Conservation (phyloP, 1,284 basidiomycete genomes). For the Malassezia slooffiae region DNA sequence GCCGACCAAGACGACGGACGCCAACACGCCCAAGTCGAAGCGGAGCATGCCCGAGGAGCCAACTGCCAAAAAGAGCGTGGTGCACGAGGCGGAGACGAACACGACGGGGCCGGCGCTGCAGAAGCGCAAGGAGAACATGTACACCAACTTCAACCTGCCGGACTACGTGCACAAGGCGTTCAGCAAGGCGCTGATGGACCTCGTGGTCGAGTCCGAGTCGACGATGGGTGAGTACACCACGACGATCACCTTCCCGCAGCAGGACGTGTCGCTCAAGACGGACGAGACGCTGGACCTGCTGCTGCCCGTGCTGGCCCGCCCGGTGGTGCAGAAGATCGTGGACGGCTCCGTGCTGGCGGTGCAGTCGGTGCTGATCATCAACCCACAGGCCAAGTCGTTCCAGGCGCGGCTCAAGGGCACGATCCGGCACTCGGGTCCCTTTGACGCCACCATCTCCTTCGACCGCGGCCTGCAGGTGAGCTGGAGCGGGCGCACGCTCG, state of each 20-base stretch:
- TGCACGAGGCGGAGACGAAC: conserved; percentile 7
- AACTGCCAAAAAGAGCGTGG: conserved; percentile 2
- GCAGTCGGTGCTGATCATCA: conserved; percentile 27
- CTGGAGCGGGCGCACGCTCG: conserved; percentile 57
- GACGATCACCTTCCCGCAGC: conserved; percentile 57
- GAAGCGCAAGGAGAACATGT: conserved; percentile 36
- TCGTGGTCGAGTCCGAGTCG: conserved; percentile 55
- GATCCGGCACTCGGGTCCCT: conserved; percentile 65
- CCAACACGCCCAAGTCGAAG: background rate
- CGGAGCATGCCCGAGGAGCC: background rate
- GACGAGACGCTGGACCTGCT: conserved; percentile 58
- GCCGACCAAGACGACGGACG: conserved; percentile 8
- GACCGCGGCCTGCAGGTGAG: conserved; percentile 56
- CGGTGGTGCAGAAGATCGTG: conserved; percentile 69
- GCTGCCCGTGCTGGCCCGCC: conserved; percentile 61
- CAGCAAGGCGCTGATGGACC: conserved; percentile 56
- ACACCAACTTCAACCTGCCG: conserved; percentile 60
- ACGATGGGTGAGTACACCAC: conserved; percentile 61
- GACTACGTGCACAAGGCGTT: conserved; percentile 60
- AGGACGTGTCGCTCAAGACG: conserved; percentile 54
- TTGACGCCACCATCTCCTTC: conserved; percentile 63
- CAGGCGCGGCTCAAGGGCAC: conserved; percentile 56
- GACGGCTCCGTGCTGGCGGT: conserved; percentile 52
- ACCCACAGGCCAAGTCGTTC: conserved; percentile 54
- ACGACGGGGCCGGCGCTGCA: conserved; percentile 7